phyloP scores from a whole-genome alignment of 495 filamentous ascomycete genomes.

The Bathelium albidoporum region DNA sequence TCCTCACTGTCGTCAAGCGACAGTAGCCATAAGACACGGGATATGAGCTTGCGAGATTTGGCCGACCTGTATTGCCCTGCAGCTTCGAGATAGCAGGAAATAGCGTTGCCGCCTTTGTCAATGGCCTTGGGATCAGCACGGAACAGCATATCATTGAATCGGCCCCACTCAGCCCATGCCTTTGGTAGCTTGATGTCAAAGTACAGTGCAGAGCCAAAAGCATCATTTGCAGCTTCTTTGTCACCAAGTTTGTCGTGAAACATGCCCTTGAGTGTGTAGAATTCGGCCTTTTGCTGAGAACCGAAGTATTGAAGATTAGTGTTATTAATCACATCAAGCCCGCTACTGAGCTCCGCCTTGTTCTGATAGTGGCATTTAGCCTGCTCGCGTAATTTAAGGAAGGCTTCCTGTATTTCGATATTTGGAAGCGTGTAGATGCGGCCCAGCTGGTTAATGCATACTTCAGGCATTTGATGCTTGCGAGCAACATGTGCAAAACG shows the following conservation, averaged over 20 bases:
- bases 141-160: constrained; percentile 92
- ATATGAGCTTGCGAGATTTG: constrained; percentile 92
- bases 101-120: constrained; percentile 71
- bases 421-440: constrained; percentile 98
- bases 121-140: constrained; percentile 76
- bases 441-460: constrained; percentile 92
- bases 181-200: constrained; percentile 92
- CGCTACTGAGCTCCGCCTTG: constrained; percentile 75
- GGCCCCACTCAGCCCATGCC: constrained; percentile 98
- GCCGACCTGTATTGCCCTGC: constrained; percentile 91
- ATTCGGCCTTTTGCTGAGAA: constrained; percentile 91
- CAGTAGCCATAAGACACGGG: constrained; percentile 89
- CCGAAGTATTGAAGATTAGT: constrained; percentile 99
- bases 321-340: constrained; percentile 97
- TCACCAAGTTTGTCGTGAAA: constrained; percentile 89
- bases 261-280: constrained; percentile 99
- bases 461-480: constrained; percentile 92
- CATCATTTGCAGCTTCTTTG: constrained; percentile 80
- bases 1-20: constrained; percentile 85
- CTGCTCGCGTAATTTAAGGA: constrained; percentile 92
- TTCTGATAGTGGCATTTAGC: constrained; percentile 99
- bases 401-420: constrained; percentile 98
- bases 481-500: constrained; percentile 95
- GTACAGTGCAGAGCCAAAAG: constrained; percentile 87
- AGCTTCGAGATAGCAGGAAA: constrained; percentile 94